Evolutionary conservation across 1,139 yeast species (phyloP).

Genomic region (Nakaseomyces bracarensis): DNA sequence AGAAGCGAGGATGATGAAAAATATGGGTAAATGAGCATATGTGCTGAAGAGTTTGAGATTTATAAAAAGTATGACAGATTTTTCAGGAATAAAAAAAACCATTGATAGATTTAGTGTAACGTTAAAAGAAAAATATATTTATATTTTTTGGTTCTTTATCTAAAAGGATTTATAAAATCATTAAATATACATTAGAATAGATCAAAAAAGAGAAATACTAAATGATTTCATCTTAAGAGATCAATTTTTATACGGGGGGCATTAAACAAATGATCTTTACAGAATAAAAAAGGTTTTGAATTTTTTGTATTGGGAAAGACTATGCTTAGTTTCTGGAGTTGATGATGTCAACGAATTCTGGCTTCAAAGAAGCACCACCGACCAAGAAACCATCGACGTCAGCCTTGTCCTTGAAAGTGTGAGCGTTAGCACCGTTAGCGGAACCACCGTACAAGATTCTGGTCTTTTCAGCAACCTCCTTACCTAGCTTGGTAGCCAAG

Average conservation of each 20-base stretch:
- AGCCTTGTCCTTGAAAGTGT: slow-evolving; percentile 79
- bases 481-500: slow-evolving; percentile 70
- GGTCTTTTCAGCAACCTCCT: slow-evolving; percentile 61
- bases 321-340: slow-evolving; percentile 68
- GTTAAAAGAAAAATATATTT: neutral
- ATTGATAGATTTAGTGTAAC: neutral
- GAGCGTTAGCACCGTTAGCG: slow-evolving; percentile 91
- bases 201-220: neutral
- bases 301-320: slow-evolving; percentile 1
- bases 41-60: neutral
- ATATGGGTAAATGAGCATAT: neutral
- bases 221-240: too few relatives aligned
- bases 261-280: neutral
- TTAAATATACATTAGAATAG: slow-evolving; percentile 6
- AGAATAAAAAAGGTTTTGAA: slow-evolving; percentile 3
- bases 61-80: neutral
- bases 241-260: neutral
- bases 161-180: slow-evolving; percentile 7
- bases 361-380: slow-evolving; percentile 99
- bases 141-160: slow-evolving; percentile 6
- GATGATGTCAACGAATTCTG: slow-evolving; percentile 92
- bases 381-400: slow-evolving; percentile 98
- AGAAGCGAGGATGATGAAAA: slow-evolving; percentile 58
- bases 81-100: neutral
- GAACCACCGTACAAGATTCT: slow-evolving; percentile 99